Base-by-base conservation (phyloP, 805 yeast genomes). In the Wickerhamomyces silvicola region DNA sequence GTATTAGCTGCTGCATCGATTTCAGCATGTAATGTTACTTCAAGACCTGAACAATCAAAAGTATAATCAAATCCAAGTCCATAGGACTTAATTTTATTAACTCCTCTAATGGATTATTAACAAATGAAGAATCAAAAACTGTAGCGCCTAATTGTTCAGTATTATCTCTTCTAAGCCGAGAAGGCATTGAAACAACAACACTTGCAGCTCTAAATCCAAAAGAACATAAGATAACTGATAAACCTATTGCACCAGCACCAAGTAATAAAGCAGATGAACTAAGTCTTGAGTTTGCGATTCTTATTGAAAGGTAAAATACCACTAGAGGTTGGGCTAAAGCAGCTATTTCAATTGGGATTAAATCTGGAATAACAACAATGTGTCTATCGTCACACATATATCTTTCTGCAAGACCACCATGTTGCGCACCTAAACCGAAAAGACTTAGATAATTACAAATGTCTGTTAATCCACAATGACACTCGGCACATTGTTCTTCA, bases 241-340 rank as follows among this genome's bases (percentile, higher is more conserved):
- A 45, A 3, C 77, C 77, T 43, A 72, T 68, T 5, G 77, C 74
- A n/a, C 78, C 78, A 10, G 67, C 71, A 10, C 77, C 78, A 12
- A 69, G 40, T n/a, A 71, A 57, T 17, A 70, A 48, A 4, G 75
- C 78, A 6, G 66, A 50, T 23, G 66, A 60, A 14, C 75, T 76
- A 8, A 45, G 52, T 32, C 51, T 35, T 41, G 68, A 56, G 7
- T 54, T 52, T 0, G 70, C 52, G 15, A 56, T 57, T 37, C 66
- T 45, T 4, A 68, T 71, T 1, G 79, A 79, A 43, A 76, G 81
- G 70, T 75, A 74, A 1, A 79, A 67, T 12, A 75, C 81, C 7
- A 75, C 58, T 25, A 75, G 51, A 4, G 82, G 81, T 51, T 75
- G 79, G 21, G 68, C 62, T 30, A 75, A 52, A 2, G 80, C 79